Evolutionary conservation across 768 basidiomycete genomes (phyloP), one percentile per base, ranked within the genome.

Genomic region (Scleroderma bovista): DNA sequence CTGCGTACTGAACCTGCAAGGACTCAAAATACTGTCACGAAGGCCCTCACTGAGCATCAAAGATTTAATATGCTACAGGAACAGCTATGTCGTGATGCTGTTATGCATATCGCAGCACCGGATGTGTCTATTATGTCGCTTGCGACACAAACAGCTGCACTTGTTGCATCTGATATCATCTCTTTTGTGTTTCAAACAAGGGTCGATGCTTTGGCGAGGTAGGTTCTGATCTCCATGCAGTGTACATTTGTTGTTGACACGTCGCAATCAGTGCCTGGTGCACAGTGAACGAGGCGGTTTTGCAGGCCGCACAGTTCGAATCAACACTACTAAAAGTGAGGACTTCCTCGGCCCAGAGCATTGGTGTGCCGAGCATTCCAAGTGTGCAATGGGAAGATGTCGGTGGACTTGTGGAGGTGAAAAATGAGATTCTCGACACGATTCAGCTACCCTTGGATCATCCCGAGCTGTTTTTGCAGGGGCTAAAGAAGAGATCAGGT

Each of bases 321-420:
- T 50, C 57, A 15, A 92, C 91, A 0, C 73, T 98, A 17, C 73
- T 75, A 12, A 78, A 83, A 52, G 86, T 88, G 12, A 75, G 93
- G 47, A 70, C 78, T 10, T 78, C 86, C 0, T 94, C 94, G 66
- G 87, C 90, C 8, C 90, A 93, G 62, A 91, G 79, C 60, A 95
- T 98, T 52, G 95, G 94, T n/a, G 92, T 93, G 22, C 96, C 96
- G 0, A 93, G 88, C 57, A 99, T 99, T 32, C 96, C 96, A 1
- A 86, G 77, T 54, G 93, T 99, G 1, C 79, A 86, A 0, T 99
- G 96, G 96, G 93, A 97, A 65, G 96, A 99, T 64, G 87, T 99
- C 12, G 96, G 96, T 23, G 96, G 96, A 4, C 71, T 99, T 11
- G 84, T 82, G 2, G 71, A 75, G 52, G 91, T 96, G 51, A 98